phyloP scores from a whole-genome alignment of 192 early-diverging fungal species.

The Tieghemiomyces parasiticus region DNA sequence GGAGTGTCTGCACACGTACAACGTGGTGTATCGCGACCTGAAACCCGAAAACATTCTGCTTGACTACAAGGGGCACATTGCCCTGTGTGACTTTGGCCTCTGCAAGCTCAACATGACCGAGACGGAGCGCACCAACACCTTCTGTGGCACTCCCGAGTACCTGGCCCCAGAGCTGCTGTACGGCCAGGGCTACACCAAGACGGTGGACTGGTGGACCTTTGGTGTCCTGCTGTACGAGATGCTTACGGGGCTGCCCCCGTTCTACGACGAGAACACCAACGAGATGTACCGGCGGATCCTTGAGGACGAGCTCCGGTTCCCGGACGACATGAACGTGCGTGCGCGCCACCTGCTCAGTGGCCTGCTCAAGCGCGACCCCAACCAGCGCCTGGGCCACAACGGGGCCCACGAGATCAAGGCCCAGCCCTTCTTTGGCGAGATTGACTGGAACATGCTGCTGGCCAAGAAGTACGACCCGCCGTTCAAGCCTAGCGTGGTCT shows the following conservation, averaged over 20 bases:
- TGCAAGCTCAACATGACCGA: constrained; percentile 92
- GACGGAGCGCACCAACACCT: constrained; percentile 82
- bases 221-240: constrained; percentile 85
- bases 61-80: constrained; percentile 89
- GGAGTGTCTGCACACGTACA: constrained; percentile 82
- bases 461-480: constrained; percentile 84
- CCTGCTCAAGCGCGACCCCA: constrained; percentile 66
- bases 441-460: constrained; percentile 81
- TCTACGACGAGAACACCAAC: constrained; percentile 88
- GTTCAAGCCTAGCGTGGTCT: constrained; percentile 82
- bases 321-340: constrained; percentile 47
- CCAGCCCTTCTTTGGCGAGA: constrained; percentile 85
- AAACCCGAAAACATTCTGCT: constrained; percentile 94
- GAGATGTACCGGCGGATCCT: constrained; percentile 93
- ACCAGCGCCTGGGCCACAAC: constrained; percentile 66
- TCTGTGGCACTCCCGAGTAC: constrained; percentile 99
- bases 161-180: constrained; percentile 83
- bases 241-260: constrained; percentile 80
- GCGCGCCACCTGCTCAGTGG: constrained; percentile 50
- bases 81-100: constrained; percentile 86
- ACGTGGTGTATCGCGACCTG: constrained; percentile 83
- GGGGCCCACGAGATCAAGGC: constrained; percentile 85
- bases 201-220: constrained; percentile 97
- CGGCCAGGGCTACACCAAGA: constrained; percentile 75
- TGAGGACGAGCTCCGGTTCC: constrained; percentile 76